phyloP scores from a whole-genome alignment of 148 eudicot species.

The Chenopodium formosanum region DNA sequence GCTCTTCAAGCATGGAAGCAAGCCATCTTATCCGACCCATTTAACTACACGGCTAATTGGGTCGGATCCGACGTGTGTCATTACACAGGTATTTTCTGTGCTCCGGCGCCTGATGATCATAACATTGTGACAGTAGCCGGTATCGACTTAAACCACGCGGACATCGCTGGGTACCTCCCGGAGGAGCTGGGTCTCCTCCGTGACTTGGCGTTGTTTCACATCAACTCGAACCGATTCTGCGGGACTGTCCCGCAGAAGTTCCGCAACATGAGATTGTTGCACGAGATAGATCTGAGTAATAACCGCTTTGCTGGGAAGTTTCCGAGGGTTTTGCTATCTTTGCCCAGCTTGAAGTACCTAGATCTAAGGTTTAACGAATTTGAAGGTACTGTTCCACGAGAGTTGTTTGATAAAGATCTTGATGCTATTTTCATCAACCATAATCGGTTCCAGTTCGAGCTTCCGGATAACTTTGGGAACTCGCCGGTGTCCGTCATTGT shows the following conservation, averaged over 20 bases:
- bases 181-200: conserved; percentile 68
- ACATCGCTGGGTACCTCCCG: conserved; percentile 84
- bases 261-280: conserved; percentile 40
- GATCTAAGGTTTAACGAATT: conserved; percentile 87
- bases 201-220: conserved; percentile 73
- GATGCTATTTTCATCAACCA: conserved; percentile 86
- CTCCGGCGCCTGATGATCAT: conserved; percentile 50
- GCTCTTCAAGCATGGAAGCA: conserved; percentile 83
- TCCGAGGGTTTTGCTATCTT: conserved; percentile 56
- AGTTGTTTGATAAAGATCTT: conserved; percentile 60
- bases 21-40: conserved; percentile 83
- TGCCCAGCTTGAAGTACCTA: conserved; percentile 53
- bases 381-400: conserved; percentile 64
- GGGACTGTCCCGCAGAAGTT: conserved; percentile 69
- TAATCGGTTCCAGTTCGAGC: conserved; percentile 62
- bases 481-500: conserved; percentile 93
- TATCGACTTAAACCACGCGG: conserved; percentile 76
- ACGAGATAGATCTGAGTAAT: conserved; percentile 82
- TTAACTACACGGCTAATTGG: conserved; percentile 60
- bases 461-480: conserved; percentile 82
- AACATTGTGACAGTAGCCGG: conserved; percentile 59
- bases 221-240: conserved; percentile 79
- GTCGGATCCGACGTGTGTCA: conserved; percentile 69
- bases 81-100: conserved; percentile 74
- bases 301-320: conserved; percentile 82